A percentile compares a stretch with the other conserved stretches of the same genome.
Conservation (phyloP, 441 rosid species). For the Geranium incanum region DNA sequence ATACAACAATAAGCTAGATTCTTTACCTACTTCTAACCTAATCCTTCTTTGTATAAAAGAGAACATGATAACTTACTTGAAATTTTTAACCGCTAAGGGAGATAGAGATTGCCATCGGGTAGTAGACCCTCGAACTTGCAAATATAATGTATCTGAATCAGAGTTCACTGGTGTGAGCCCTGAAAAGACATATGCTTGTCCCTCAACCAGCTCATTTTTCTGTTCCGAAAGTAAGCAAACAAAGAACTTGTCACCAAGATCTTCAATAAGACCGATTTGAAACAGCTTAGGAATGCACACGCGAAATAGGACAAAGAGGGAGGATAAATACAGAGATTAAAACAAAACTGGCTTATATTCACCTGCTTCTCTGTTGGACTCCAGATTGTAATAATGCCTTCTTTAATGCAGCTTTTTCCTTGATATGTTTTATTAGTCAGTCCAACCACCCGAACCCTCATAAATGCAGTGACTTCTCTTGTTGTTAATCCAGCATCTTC, state of each 20-base stretch:
- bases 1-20: slow-evolving; percentile 24
- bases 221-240: slow-evolving; percentile 29
- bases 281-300: background rate
- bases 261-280: slow-evolving; percentile 6
- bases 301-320: slow-evolving; percentile 10
- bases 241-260: background rate
- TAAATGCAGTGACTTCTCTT: slow-evolving; percentile 77
- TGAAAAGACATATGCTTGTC: slow-evolving; percentile 58
- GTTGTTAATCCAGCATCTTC: slow-evolving; percentile 60
- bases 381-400: slow-evolving; percentile 89
- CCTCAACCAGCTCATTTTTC: slow-evolving; percentile 72
- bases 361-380: slow-evolving; percentile 90
- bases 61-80: slow-evolving; percentile 42
- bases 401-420: slow-evolving; percentile 36
- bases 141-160: slow-evolving; percentile 57
- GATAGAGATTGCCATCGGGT: slow-evolving; percentile 58
- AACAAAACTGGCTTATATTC: slow-evolving; percentile 21
- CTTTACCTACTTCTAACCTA: background rate
- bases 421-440: slow-evolving; percentile 34
- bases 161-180: slow-evolving; percentile 62
- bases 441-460: slow-evolving; percentile 85
- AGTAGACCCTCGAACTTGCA: slow-evolving; percentile 73
- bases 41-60: slow-evolving; percentile 7
- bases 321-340: slow-evolving; percentile 8
- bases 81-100: slow-evolving; percentile 36